These are phyloP conservation scores for Diaporthe nobilis DNA, from an alignment of 2,329 filamentous ascomycete species.

Conservation along the genomic window DNA sequence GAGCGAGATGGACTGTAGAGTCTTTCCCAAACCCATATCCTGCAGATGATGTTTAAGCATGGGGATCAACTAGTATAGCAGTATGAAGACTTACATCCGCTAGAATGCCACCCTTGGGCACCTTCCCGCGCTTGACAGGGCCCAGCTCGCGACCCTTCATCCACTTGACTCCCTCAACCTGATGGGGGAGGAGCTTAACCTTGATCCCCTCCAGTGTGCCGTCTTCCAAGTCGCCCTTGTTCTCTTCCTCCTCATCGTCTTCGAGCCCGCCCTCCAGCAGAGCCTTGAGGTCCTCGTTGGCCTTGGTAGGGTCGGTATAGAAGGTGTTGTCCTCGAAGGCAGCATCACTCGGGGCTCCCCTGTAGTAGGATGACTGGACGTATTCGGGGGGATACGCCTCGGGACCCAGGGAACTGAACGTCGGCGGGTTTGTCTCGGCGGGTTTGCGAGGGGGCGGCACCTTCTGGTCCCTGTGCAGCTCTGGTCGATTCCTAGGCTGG, in stretches of 20 bases:
- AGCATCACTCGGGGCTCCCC: slow-evolving; percentile 33
- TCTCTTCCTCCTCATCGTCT: slow-evolving; percentile 71
- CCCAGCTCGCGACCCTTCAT: slow-evolving; percentile 95
- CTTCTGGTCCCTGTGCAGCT: slow-evolving; percentile 68
- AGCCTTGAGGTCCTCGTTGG: slow-evolving; percentile 83
- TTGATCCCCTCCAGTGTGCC: slow-evolving; percentile 81
- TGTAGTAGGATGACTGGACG: slow-evolving; percentile 48
- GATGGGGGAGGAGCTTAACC: slow-evolving; percentile 91
- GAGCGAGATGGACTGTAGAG: slow-evolving; percentile 90
- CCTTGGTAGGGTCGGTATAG: slow-evolving; percentile 80
- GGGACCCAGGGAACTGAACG: slow-evolving; percentile 62
- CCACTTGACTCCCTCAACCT: slow-evolving; percentile 94
- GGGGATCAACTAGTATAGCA: neutral
- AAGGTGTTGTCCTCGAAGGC: slow-evolving; percentile 61
- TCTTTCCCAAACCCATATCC: slow-evolving; percentile 98
- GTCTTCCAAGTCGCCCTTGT: slow-evolving; percentile 59
- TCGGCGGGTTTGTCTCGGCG: slow-evolving; percentile 53
- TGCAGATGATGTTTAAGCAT: neutral
- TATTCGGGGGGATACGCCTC: slow-evolving; percentile 50
- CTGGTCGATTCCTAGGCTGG: slow-evolving; percentile 67
- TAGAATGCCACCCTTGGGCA: slow-evolving; percentile 93
- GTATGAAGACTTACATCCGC: slow-evolving; percentile 70
- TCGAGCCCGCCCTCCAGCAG: slow-evolving; percentile 87
- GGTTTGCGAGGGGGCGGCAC: slow-evolving; percentile 62
- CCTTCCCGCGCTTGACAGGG: slow-evolving; percentile 81